Evolutionary conservation across 495 filamentous ascomycete species (phyloP).

Genomic region (Xylaria grammica): DNA sequence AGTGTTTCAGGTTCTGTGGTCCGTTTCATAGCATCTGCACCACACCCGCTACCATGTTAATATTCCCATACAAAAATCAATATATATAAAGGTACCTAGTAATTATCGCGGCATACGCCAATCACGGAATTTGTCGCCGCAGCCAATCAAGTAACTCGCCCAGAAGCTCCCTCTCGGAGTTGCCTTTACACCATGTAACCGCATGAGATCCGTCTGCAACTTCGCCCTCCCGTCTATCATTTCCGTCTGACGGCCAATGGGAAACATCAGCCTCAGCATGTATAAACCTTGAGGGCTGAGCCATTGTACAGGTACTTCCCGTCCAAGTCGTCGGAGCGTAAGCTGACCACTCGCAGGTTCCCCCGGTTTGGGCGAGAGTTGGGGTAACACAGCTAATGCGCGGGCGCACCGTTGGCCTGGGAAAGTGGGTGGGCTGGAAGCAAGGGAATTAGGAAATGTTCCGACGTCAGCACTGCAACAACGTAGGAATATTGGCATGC

Average conservation of each 20-base stretch:
- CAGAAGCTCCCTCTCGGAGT: slow-evolving; percentile 8
- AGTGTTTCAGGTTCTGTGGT: not conserved
- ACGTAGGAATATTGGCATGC: too few species aligned
- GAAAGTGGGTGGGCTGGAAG: slow-evolving; percentile 8
- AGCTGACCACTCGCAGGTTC: slow-evolving; percentile 20
- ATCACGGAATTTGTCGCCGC: not conserved
- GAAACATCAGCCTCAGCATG: slow-evolving; percentile 14
- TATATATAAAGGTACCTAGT: not conserved
- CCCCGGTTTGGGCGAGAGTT: slow-evolving; percentile 8
- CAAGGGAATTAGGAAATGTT: not conserved
- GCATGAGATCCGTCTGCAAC: slow-evolving; percentile 9
- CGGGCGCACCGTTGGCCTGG: slow-evolving; percentile 19
- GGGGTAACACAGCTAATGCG: slow-evolving; percentile 8
- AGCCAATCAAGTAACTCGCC: not conserved
- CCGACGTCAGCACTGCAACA: slow-evolving; percentile 13
- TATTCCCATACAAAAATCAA: not conserved
- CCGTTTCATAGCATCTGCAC: not conserved
- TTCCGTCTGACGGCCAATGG: slow-evolving; percentile 1
- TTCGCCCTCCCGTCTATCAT: slow-evolving; percentile 1
- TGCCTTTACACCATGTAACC: slow-evolving; percentile 11
- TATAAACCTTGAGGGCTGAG: not conserved
- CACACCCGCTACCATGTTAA: not conserved
- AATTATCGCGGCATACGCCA: not conserved
- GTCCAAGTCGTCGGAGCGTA: slow-evolving; percentile 6
- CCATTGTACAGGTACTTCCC: slow-evolving; percentile 13